Percentiles rank a stretch among this genome's conserved stretches.
phyloP scores from a whole-genome alignment of 345 rosid genomes.

The Reutealis trisperma region DNA sequence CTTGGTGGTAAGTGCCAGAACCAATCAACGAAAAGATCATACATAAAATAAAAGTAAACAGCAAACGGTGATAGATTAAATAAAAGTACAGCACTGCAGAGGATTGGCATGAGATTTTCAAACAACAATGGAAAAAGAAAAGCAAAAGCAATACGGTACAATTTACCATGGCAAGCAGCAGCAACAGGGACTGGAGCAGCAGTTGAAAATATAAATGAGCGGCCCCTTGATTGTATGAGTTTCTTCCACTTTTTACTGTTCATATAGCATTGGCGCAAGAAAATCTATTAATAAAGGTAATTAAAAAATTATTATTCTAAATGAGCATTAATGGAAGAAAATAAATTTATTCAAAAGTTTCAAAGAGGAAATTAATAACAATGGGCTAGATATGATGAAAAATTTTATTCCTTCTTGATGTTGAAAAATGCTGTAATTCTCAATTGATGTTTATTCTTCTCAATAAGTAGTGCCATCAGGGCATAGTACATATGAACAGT shows the following conservation, averaged over 20 bases:
- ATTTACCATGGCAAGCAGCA: slow-evolving; percentile 82
- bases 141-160: neutral
- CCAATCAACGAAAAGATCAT: neutral
- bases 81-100: neutral
- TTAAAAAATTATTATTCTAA: neutral
- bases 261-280: slow-evolving; percentile 15
- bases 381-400: neutral
- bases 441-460: neutral
- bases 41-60: neutral
- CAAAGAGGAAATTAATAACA: neutral
- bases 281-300: neutral
- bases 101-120: neutral
- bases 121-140: neutral
- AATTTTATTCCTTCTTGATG: neutral
- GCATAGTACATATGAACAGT: neutral
- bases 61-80: neutral
- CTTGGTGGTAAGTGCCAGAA: neutral
- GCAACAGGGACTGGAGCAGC: slow-evolving; percentile 73
- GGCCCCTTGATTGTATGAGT: slow-evolving; percentile 86
- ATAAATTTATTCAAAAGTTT: neutral
- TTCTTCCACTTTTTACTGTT: slow-evolving; percentile 90
- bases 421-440: no score
- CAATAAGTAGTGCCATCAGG: neutral
- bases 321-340: neutral
- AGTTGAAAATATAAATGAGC: slow-evolving; percentile 90